phyloP scores from a whole-genome alignment of 176 grass and related monocot genomes.

The Lolium rigidum region DNA sequence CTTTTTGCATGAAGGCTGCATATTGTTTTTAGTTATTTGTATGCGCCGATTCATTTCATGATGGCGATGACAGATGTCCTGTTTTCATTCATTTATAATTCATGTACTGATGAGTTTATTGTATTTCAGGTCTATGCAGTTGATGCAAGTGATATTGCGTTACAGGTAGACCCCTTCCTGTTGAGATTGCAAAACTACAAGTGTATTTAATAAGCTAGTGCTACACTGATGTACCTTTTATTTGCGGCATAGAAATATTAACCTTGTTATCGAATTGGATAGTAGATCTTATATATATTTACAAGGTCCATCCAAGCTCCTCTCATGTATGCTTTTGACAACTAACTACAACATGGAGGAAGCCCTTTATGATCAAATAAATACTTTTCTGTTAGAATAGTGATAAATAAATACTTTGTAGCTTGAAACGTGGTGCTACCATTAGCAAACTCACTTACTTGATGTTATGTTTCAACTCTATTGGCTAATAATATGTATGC shows the following conservation, averaged over 20 bases:
- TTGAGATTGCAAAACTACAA: constrained; percentile 36
- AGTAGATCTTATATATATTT: constrained; percentile 18
- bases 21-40: constrained; percentile 27
- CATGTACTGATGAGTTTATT: constrained; percentile 37
- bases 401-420: constrained; percentile 7
- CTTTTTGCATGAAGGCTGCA: constrained; percentile 12
- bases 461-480: background rate
- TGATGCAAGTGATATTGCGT: constrained; percentile 94
- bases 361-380: constrained; percentile 19
- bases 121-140: constrained; percentile 90
- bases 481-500: background rate
- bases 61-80: constrained; percentile 10
- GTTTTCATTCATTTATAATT: constrained; percentile 31
- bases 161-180: constrained; percentile 60
- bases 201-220: constrained; percentile 34
- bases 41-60: constrained; percentile 1
- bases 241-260: constrained; percentile 23
- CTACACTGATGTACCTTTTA: background rate
- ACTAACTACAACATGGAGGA: constrained; percentile 13
- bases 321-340: background rate
- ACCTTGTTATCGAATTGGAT: constrained; percentile 9
- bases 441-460: constrained; percentile 12
- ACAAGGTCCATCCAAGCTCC: constrained; percentile 25
- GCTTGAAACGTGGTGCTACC: background rate
- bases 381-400: constrained; percentile 18